Conservation (phyloP, 768 basidiomycete genomes). For the Trametes meyenii region DNA sequence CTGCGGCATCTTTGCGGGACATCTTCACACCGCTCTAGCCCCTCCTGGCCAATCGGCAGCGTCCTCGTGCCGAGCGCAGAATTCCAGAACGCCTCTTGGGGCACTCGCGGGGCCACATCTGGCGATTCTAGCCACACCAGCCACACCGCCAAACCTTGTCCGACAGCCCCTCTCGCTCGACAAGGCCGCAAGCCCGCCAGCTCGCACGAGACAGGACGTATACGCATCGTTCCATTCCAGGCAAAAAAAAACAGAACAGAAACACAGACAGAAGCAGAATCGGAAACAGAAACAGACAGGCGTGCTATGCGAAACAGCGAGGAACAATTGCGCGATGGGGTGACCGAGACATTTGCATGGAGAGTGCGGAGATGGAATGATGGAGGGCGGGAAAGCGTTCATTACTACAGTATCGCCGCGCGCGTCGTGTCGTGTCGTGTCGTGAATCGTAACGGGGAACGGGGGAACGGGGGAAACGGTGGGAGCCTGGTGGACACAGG, state of each 20-base stretch:
- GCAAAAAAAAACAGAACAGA: too few species aligned
- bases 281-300: constrained; percentile 5
- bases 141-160: constrained; percentile 12
- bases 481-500: neutral
- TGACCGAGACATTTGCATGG: constrained; percentile 16
- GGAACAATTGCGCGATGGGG: constrained; percentile 18
- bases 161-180: constrained; percentile 3
- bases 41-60: constrained; percentile 20
- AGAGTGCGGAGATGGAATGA: constrained; percentile 11
- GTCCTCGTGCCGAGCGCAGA: constrained; percentile 4
- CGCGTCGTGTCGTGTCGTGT: constrained; percentile 23
- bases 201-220: neutral
- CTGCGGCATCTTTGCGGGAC: constrained; percentile 19
- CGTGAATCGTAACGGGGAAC: constrained; percentile 18
- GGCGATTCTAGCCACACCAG: constrained; percentile 10
- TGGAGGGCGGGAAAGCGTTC: constrained; percentile 12
- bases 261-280: too few species aligned
- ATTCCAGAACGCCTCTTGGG: constrained; percentile 10
- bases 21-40: constrained; percentile 20
- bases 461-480: constrained; percentile 5
- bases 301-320: constrained; percentile 19
- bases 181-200: neutral
- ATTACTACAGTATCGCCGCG: constrained; percentile 30
- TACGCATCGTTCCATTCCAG: constrained; percentile 10
- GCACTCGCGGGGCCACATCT: constrained; percentile 1